These are phyloP conservation scores for Xanthoconium stramineum DNA, from an alignment of 768 basidiomycete species.

Conservation along the genomic window DNA sequence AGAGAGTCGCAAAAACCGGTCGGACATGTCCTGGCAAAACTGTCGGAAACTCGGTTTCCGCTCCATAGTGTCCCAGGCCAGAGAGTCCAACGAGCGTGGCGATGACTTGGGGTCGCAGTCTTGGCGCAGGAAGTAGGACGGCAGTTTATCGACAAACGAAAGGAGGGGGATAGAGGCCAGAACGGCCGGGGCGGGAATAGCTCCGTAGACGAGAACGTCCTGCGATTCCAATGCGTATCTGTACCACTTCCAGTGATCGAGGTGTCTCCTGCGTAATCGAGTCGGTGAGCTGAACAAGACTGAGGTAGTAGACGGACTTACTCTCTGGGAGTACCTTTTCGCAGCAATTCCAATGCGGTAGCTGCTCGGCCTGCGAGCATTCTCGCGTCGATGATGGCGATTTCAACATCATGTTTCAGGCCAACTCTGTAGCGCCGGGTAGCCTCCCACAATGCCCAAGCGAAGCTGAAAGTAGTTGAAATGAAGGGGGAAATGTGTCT, in stretches of 20 bases:
- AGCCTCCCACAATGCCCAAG: conserved; percentile 83
- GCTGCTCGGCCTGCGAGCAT: conserved; percentile 55
- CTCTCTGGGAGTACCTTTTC: conserved; percentile 52
- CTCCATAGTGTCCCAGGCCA: conserved; percentile 55
- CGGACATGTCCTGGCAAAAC: conserved; percentile 70
- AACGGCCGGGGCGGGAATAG: conserved; percentile 63
- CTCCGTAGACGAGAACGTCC: conserved; percentile 67
- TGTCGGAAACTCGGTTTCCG: conserved; percentile 62
- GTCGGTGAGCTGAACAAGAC: background rate
- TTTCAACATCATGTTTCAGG: conserved; percentile 73
- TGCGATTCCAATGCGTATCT: conserved; percentile 74
- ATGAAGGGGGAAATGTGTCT: conserved; percentile 65
- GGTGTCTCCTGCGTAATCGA: conserved; percentile 44
- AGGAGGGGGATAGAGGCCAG: conserved; percentile 68
- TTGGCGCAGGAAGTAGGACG: conserved; percentile 60
- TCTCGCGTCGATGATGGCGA: conserved; percentile 72
- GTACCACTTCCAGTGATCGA: conserved; percentile 74
- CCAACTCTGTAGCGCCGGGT: conserved; percentile 67
- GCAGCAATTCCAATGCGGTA: conserved; percentile 63
- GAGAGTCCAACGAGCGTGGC: conserved; percentile 32
- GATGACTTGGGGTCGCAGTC: conserved; percentile 29
- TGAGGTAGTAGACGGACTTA: conserved; percentile 33
- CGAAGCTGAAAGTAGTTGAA: conserved; percentile 76
- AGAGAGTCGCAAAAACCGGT: conserved; percentile 54
- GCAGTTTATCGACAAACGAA: conserved; percentile 61